Evolutionary conservation across 1,139 yeast genomes (phyloP).

Genomic region (Blastobotrys elegans): DNA sequence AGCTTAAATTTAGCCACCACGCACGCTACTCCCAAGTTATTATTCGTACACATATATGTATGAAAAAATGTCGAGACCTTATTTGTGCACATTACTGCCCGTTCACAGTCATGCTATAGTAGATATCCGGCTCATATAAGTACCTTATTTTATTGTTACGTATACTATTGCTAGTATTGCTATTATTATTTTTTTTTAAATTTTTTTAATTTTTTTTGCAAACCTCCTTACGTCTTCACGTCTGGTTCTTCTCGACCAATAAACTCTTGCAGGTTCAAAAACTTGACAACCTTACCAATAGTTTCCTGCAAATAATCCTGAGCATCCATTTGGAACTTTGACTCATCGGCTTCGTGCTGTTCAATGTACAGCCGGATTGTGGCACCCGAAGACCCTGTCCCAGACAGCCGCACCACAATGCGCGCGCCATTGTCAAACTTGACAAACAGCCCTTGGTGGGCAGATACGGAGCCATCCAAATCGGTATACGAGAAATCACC

Average conservation of each 20-base stretch:
- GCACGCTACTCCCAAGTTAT: too few relatives aligned
- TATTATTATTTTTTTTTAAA: too few relatives aligned
- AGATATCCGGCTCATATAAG: too few relatives aligned
- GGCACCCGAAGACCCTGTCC: conserved; percentile 98
- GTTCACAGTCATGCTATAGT: too few relatives aligned
- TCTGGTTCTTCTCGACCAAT: conserved; percentile 86
- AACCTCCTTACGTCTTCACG: conserved; percentile 58
- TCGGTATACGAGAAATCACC: conserved; percentile 93
- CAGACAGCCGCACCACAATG: conserved; percentile 86
- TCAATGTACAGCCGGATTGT: conserved; percentile 92
- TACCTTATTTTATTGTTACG: too few relatives aligned
- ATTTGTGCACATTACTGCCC: too few relatives aligned
- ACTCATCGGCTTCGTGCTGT: conserved; percentile 62
- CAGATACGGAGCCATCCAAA: conserved; percentile 85
- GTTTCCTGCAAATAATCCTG: conserved; percentile 64
- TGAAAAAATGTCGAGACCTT: too few relatives aligned
- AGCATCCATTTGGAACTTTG: conserved; percentile 50
- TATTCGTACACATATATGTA: too few relatives aligned
- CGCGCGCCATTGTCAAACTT: conserved; percentile 80
- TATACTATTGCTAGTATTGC: neutral
- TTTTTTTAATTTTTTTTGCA: too few relatives aligned
- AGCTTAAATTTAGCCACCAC: too few relatives aligned
- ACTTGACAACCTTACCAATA: conserved; percentile 56
- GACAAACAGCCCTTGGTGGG: conserved; percentile 87
- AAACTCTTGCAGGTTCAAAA: conserved; percentile 66